Percentiles rank a stretch among this genome's conserved stretches.
These are phyloP conservation scores for Huntiella omanensis DNA, from an alignment of 2,329 filamentous ascomycete species.

Conservation along the genomic window DNA sequence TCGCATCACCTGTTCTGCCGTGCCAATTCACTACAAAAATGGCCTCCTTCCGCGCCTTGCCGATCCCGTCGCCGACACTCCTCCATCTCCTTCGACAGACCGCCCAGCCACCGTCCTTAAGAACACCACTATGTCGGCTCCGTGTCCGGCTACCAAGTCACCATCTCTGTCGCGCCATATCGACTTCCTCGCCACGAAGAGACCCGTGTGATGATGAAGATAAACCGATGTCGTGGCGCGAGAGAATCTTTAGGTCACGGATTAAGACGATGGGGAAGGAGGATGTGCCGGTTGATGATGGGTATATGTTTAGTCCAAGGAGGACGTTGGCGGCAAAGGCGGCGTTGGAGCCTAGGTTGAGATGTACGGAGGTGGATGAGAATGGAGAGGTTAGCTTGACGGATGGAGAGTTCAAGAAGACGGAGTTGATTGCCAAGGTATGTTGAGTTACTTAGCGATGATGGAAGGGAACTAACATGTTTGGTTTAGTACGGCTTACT, in stretches of 20 bases:
- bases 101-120: too few species aligned
- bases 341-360: slow-evolving; percentile 63
- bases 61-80: too few species aligned
- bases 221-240: slow-evolving; percentile 10
- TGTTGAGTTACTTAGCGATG: slow-evolving; percentile 5
- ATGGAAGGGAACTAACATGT: slow-evolving; percentile 12
- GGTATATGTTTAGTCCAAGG: slow-evolving; percentile 10
- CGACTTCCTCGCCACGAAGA: neutral
- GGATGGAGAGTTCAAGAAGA: slow-evolving; percentile 94
- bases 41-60: too few species aligned
- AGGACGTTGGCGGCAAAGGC: slow-evolving; percentile 51
- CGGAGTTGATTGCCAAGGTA: slow-evolving; percentile 86
- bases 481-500: slow-evolving; percentile 59
- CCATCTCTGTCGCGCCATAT: too few species aligned
- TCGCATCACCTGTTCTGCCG: too few species aligned
- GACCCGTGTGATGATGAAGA: slow-evolving; percentile 5
- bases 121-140: too few species aligned
- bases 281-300: slow-evolving; percentile 5
- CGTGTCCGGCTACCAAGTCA: neutral
- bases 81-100: too few species aligned
- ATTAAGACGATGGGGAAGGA: slow-evolving; percentile 10
- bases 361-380: slow-evolving; percentile 91
- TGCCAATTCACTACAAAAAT: too few species aligned
- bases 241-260: slow-evolving; percentile 9
- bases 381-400: slow-evolving; percentile 80